These are phyloP conservation scores for Claviceps capensis DNA, from an alignment of 2,329 filamentous ascomycete species.

Conservation along the genomic window DNA sequence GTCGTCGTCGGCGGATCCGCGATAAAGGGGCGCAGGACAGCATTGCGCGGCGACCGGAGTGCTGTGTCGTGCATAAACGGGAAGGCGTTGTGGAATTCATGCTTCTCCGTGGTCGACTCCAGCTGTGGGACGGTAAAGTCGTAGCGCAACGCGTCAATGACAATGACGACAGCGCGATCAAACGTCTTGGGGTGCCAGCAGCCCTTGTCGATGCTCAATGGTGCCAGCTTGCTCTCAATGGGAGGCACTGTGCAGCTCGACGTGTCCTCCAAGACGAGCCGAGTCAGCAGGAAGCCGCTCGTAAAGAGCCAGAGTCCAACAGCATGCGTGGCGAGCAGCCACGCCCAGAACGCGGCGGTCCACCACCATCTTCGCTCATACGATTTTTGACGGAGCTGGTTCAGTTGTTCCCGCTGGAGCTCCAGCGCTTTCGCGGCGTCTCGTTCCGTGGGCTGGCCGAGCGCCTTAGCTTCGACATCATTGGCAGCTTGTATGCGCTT, in stretches of 20 bases:
- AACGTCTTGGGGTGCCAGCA: slow-evolving; percentile 97
- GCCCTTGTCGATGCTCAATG: slow-evolving; percentile 42
- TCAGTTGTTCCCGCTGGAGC: slow-evolving; percentile 31
- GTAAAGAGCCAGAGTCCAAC: slow-evolving; percentile 85
- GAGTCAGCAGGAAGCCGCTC: slow-evolving; percentile 83
- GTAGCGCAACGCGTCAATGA: slow-evolving; percentile 90
- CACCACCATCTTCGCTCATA: slow-evolving; percentile 42
- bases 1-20: slow-evolving; percentile 93
- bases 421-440: slow-evolving; percentile 26
- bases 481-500: slow-evolving; percentile 34
- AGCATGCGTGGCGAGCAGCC: slow-evolving; percentile 60
- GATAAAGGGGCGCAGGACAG: slow-evolving; percentile 87
- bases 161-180: slow-evolving; percentile 75
- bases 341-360: slow-evolving; percentile 54
- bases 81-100: slow-evolving; percentile 69
- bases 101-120: slow-evolving; percentile 17
- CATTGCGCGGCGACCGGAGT: slow-evolving; percentile 58
- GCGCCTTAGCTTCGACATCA: slow-evolving; percentile 20
- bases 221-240: slow-evolving; percentile 32
- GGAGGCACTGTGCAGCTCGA: slow-evolving; percentile 59
- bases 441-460: slow-evolving; percentile 18
- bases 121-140: slow-evolving; percentile 79
- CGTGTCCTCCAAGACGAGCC: slow-evolving; percentile 64
- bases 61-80: slow-evolving; percentile 79
- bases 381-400: slow-evolving; percentile 30